Evolutionary conservation across 2,329 filamentous ascomycete genomes (phyloP).

Genomic region (Xylariales sp.): DNA sequence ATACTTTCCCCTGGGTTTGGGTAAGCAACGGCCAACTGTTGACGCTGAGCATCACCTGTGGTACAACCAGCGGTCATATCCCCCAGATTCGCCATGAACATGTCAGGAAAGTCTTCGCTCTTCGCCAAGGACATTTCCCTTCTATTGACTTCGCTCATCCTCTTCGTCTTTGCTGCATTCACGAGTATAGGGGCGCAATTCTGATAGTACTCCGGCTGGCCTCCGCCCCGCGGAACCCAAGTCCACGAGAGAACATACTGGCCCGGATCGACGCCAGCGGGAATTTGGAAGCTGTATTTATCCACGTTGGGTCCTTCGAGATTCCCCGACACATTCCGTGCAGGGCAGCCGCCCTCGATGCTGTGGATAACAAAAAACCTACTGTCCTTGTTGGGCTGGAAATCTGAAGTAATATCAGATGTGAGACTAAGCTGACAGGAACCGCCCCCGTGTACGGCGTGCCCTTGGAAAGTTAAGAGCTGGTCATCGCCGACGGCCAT

Average conservation of each 20-base stretch:
- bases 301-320: slow-evolving; percentile 37
- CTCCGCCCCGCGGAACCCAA: slow-evolving; percentile 64
- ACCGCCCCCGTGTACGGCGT: slow-evolving; percentile 66
- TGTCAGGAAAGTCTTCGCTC: slow-evolving; percentile 48
- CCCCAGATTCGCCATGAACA: slow-evolving; percentile 66
- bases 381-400: slow-evolving; percentile 45
- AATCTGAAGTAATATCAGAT: slow-evolving; percentile 41
- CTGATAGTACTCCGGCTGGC: slow-evolving; percentile 70
- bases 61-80: slow-evolving; percentile 41
- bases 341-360: slow-evolving; percentile 65
- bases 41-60: slow-evolving; percentile 44
- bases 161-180: slow-evolving; percentile 20
- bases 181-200: slow-evolving; percentile 66
- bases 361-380: slow-evolving; percentile 69
- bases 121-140: slow-evolving; percentile 9
- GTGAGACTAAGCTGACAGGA: slow-evolving; percentile 71
- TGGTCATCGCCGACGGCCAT: slow-evolving; percentile 52
- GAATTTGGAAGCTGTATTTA: slow-evolving; percentile 55
- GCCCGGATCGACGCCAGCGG: slow-evolving; percentile 53
- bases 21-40: slow-evolving; percentile 43
- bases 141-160: slow-evolving; percentile 11
- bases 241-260: slow-evolving; percentile 69
- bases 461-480: slow-evolving; percentile 51
- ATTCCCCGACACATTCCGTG: slow-evolving; percentile 44
- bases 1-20: slow-evolving; percentile 58